phyloP scores from a whole-genome alignment of 805 yeast species.

The Ogataea minuta region DNA sequence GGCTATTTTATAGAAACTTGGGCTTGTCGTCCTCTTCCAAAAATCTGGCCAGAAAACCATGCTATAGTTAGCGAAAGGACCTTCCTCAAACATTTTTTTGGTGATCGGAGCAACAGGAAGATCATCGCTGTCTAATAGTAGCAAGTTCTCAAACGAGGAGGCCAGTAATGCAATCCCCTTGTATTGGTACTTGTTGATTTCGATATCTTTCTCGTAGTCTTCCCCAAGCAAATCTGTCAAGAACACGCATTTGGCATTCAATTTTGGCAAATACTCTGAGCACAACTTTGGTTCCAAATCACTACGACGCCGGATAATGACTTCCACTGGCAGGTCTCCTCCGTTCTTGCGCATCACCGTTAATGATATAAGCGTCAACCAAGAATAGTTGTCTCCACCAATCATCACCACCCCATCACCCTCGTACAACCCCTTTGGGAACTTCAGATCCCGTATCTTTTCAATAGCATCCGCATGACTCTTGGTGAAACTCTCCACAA shows the following conservation, averaged over 20 bases:
- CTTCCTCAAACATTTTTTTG: conserved; percentile 45
- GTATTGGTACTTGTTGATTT: conserved; percentile 34
- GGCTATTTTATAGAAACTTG: conserved; percentile 57
- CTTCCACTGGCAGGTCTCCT: conserved; percentile 43
- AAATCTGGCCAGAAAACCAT: conserved; percentile 67
- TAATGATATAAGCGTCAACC: conserved; percentile 49
- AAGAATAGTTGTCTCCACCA: conserved; percentile 55
- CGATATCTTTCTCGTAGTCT: conserved; percentile 24
- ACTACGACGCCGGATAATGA: conserved; percentile 37
- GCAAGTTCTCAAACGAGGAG: conserved; percentile 47
- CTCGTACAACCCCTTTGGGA: conserved; percentile 37
- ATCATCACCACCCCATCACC: conserved; percentile 60
- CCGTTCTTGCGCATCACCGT: conserved; percentile 49
- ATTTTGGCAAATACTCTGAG: conserved; percentile 36
- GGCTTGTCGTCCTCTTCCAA: conserved; percentile 65
- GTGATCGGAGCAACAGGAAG: conserved; percentile 51
- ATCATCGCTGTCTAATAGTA: conserved; percentile 46
- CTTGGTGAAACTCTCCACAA: conserved; percentile 40
- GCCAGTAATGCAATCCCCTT: conserved; percentile 41
- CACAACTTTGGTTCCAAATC: conserved; percentile 42
- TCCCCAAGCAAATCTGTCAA: conserved; percentile 38
- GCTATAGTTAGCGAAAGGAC: conserved; percentile 43
- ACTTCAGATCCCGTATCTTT: conserved; percentile 36
- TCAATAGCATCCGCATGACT: conserved; percentile 45
- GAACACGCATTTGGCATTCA: conserved; percentile 42